phyloP scores from a whole-genome alignment of 352 stramenopile species.

The Globisporangium irregulare region DNA sequence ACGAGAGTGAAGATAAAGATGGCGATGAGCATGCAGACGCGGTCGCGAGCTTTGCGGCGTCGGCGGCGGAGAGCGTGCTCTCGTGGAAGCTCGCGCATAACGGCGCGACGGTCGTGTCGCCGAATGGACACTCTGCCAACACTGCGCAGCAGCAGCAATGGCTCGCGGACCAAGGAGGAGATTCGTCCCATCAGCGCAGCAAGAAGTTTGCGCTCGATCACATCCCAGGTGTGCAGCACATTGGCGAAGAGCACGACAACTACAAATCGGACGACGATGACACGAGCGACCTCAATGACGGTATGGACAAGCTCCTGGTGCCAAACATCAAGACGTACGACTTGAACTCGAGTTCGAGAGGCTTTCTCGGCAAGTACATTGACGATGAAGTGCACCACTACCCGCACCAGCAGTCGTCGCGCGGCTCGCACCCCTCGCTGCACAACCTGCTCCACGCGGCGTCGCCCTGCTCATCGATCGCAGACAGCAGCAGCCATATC shows the following conservation, averaged over 20 bases:
- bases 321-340: constrained; percentile 40
- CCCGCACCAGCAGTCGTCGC: neutral
- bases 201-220: constrained; percentile 9
- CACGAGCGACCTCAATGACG: constrained; percentile 7
- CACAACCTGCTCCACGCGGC: constrained; percentile 10
- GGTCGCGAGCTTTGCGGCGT: constrained; percentile 10
- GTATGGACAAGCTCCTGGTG: constrained; percentile 22
- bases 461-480: constrained; percentile 19
- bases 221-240: constrained; percentile 9
- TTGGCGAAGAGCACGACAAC: constrained; percentile 10
- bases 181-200: neutral
- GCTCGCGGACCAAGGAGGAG: neutral
- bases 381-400: constrained; percentile 28
- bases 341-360: constrained; percentile 28
- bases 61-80: constrained; percentile 5
- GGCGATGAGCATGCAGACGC: neutral
- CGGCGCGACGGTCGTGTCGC: constrained; percentile 2
- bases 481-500: constrained; percentile 4
- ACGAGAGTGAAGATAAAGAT: constrained; percentile 23
- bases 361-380: constrained; percentile 31
- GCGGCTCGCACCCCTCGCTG: constrained; percentile 13
- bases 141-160: constrained; percentile 3
- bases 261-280: constrained; percentile 21
- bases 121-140: neutral
- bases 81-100: constrained; percentile 11